Evolutionary conservation across 225 moss, liverwort and hornwort species (phyloP).

Genomic region (Ulota crispa): DNA sequence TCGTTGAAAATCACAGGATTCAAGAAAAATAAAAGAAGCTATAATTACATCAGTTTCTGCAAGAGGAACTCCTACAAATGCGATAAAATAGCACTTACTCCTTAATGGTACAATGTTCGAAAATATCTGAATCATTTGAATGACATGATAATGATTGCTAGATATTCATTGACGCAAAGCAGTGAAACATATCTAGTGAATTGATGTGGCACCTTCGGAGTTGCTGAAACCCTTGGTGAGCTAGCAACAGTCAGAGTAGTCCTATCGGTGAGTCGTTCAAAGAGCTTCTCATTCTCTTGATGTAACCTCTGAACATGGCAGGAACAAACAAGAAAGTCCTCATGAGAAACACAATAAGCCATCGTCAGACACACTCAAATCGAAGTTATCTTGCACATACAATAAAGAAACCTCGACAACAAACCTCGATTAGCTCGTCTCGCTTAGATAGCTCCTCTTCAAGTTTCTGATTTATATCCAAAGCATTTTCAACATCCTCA

Average conservation of each 20-base stretch:
- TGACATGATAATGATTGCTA: neutral
- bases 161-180: neutral
- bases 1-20: neutral
- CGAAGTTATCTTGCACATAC: neutral
- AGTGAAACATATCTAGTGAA: slow-evolving; percentile 13
- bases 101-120: neutral
- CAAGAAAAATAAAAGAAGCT: neutral
- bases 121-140: neutral
- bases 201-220: slow-evolving; percentile 49
- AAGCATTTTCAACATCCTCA: slow-evolving; percentile 66
- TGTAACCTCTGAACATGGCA: slow-evolving; percentile 64
- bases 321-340: slow-evolving; percentile 7
- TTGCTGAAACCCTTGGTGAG: slow-evolving; percentile 52
- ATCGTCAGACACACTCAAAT: neutral
- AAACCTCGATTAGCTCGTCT: slow-evolving; percentile 86
- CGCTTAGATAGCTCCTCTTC: slow-evolving; percentile 94
- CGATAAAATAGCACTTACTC: neutral
- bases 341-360: slow-evolving; percentile 11
- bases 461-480: slow-evolving; percentile 71
- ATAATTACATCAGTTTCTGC: neutral
- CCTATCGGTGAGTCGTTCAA: slow-evolving; percentile 90
- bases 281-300: slow-evolving; percentile 99
- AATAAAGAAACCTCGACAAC: neutral
- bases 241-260: slow-evolving; percentile 42
- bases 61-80: neutral